A percentile compares a stretch with the other conserved stretches of the same genome.
Conservation (phyloP, 2,329 filamentous ascomycete genomes). For the Microdochium nivale region DNA sequence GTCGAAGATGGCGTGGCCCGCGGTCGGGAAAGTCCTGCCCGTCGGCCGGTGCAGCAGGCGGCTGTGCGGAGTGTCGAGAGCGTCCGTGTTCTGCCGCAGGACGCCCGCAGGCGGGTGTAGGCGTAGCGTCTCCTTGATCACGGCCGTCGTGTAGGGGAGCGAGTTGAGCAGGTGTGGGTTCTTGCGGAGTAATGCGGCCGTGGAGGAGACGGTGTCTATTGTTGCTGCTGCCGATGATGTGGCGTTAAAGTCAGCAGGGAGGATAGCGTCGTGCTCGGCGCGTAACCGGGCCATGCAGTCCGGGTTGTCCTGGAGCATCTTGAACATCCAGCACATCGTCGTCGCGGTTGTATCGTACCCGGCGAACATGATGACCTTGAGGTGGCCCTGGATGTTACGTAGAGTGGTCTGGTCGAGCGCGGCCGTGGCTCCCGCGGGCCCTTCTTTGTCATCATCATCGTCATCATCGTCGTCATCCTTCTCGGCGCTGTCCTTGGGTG, state of each 20-base stretch:
- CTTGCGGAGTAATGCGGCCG: conserved; percentile 10
- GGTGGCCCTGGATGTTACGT: conserved; percentile 9
- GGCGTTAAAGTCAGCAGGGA: conserved; percentile 4
- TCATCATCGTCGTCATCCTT: neutral
- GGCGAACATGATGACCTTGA: conserved; percentile 36
- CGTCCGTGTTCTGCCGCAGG: conserved; percentile 19
- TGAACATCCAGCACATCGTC: conserved; percentile 38
- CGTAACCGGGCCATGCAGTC: conserved; percentile 11
- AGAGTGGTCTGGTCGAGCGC: conserved; percentile 5
- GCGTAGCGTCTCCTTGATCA: conserved; percentile 27
- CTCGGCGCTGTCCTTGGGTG: conserved; percentile 7
- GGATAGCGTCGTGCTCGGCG: conserved; percentile 13
- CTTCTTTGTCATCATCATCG: neutral
- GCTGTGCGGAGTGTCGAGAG: neutral
- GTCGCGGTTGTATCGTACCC: conserved; percentile 57
- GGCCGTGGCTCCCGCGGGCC: conserved; percentile 1
- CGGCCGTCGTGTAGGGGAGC: conserved; percentile 23
- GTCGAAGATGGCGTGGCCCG: conserved; percentile 6
- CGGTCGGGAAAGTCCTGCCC: conserved; percentile 21
- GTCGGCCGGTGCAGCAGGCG: conserved; percentile 11
- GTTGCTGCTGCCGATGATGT: neutral
- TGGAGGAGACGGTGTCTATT: neutral
- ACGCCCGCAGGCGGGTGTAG: conserved; percentile 35
- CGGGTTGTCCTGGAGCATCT: conserved; percentile 23
- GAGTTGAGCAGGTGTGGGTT: conserved; percentile 19